Conservation (phyloP, 768 basidiomycete genomes). For the Lactarius hatsudake region DNA sequence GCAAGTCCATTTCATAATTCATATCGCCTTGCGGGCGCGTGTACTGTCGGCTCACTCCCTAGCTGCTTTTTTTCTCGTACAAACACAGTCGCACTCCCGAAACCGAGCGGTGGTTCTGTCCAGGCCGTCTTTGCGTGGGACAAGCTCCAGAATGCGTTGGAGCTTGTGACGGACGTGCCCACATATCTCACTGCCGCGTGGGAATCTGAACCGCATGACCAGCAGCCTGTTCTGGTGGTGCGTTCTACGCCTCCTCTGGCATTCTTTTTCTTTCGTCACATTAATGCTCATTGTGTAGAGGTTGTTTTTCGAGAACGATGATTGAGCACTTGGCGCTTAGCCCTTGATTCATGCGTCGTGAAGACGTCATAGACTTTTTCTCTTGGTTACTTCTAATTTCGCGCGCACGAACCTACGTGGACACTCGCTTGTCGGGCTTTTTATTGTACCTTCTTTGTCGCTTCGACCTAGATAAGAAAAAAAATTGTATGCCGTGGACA, state of each 20-base stretch:
- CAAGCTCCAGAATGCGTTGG: not conserved
- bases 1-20: not conserved
- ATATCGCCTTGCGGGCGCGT: not conserved
- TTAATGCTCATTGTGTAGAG: constrained; percentile 2
- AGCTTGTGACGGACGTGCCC: not conserved
- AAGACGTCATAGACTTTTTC: not conserved
- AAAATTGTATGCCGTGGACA: not conserved
- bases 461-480: not conserved
- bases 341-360: not conserved
- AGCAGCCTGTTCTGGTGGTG: not conserved
- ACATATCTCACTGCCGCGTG: not conserved
- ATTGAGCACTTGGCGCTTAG: not conserved
- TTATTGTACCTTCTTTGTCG: not conserved
- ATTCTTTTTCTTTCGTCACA: not conserved
- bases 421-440: not conserved
- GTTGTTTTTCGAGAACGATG: not conserved
- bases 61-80: not conserved
- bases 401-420: not conserved
- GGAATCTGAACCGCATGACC: not conserved
- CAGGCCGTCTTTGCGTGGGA: not conserved
- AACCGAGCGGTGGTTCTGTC: not conserved
- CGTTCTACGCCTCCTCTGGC: not conserved
- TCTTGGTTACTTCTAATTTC: not conserved
- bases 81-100: constrained; percentile 1
- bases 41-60: not conserved